Percentiles rank a stretch among this genome's conserved stretches.
These are phyloP conservation scores for Rosa multiflora DNA, from an alignment of 306 rosid species.

Conservation along the genomic window DNA sequence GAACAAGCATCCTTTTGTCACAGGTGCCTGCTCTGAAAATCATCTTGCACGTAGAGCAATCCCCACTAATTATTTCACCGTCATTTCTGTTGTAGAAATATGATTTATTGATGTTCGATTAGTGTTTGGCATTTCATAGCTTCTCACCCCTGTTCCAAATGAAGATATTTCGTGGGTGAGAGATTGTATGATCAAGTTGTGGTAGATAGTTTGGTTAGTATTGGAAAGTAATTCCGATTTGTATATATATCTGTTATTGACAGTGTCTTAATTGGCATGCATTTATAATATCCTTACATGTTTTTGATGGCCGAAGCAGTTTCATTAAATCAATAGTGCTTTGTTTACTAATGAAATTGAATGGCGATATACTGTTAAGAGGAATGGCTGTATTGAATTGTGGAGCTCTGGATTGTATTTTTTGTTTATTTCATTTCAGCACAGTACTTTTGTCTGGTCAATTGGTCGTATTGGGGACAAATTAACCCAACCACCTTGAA, in stretches of 20 bases:
- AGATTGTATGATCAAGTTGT: constrained; percentile 11
- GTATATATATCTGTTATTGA: constrained; percentile 6
- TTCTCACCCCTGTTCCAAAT: neutral
- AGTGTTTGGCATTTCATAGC: constrained; percentile 7
- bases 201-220: neutral
- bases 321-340: neutral
- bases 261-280: neutral
- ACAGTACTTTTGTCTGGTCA: too few species aligned
- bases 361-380: too few species aligned
- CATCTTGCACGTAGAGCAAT: constrained; percentile 17
- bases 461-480: too few species aligned
- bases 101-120: neutral
- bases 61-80: constrained; percentile 8
- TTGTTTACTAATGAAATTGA: too few species aligned
- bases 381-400: too few species aligned
- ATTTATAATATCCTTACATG: too few species aligned
- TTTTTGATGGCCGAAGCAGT: neutral
- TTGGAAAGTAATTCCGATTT: neutral
- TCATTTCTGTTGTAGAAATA: constrained; percentile 25
- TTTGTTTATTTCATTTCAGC: too few species aligned
- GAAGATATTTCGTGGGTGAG: constrained; percentile 1
- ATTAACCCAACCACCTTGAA: too few species aligned
- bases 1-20: constrained; percentile 9
- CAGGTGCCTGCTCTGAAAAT: constrained; percentile 13
- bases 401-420: too few species aligned